phyloP scores from a whole-genome alignment of 208 protist genomes.

The Wallacemonas collosoma region DNA sequence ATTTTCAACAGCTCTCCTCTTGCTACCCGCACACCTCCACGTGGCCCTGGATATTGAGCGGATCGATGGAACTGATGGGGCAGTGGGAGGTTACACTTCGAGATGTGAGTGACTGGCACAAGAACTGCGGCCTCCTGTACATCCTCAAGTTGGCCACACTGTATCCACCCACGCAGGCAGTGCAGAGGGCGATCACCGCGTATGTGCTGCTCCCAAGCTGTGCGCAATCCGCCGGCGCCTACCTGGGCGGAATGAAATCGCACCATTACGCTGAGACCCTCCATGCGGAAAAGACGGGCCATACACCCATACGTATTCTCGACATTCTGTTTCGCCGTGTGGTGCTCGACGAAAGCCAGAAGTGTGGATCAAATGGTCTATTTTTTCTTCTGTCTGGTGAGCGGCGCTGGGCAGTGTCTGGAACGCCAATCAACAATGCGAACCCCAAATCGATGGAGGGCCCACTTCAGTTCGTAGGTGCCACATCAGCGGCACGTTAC shows the following conservation, averaged over 20 bases:
- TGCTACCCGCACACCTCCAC: neutral
- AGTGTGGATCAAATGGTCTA: slow-evolving; percentile 28
- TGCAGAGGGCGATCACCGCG: slow-evolving; percentile 11
- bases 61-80: neutral
- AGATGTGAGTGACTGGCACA: neutral
- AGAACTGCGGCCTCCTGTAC: neutral
- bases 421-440: slow-evolving; percentile 62
- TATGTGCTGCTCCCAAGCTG: slow-evolving; percentile 11
- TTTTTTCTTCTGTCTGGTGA: slow-evolving; percentile 40
- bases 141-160: neutral
- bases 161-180: slow-evolving; percentile 4
- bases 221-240: neutral
- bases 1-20: slow-evolving; percentile 1
- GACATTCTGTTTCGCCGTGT: slow-evolving; percentile 56
- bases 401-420: slow-evolving; percentile 54
- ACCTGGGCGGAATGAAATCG: slow-evolving; percentile 7
- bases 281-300: slow-evolving; percentile 16
- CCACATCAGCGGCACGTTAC: slow-evolving; percentile 17
- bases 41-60: slow-evolving; percentile 3
- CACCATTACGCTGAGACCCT: neutral
- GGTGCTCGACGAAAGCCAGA: slow-evolving; percentile 64
- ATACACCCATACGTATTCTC: slow-evolving; percentile 20
- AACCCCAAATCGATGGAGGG: slow-evolving; percentile 29
- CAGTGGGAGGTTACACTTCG: neutral
- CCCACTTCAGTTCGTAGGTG: slow-evolving; percentile 32